These are phyloP conservation scores for Dacryopinax spathularia DNA, from an alignment of 768 basidiomycete species.

Conservation along the genomic window DNA sequence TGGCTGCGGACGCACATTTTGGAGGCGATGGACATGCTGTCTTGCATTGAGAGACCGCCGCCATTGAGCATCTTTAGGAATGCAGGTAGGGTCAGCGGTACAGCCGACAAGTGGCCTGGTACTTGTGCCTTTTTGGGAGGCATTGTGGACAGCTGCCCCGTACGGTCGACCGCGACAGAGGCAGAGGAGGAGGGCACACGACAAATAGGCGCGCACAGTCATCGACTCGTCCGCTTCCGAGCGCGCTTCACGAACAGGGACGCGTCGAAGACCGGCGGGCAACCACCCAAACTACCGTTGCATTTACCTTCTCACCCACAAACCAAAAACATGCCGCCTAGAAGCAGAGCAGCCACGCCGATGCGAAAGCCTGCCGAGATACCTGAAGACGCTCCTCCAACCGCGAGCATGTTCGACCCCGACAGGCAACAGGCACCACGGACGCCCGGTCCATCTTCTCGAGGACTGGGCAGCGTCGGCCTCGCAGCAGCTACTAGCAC, in stretches of 20 bases:
- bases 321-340: neutral
- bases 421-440: neutral
- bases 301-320: neutral
- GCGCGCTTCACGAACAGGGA: neutral
- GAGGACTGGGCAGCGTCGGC: neutral
- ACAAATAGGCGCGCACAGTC: neutral
- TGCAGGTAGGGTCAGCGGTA: constrained; percentile 45
- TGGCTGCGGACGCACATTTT: constrained; percentile 41
- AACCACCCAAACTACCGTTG: neutral
- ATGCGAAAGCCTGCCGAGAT: neutral
- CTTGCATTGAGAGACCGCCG: constrained; percentile 41
- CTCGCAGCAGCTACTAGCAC: neutral
- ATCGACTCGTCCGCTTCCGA: neutral
- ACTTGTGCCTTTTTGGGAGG: neutral
- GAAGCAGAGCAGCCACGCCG: neutral
- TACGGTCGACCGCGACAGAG: neutral
- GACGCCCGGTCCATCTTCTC: neutral
- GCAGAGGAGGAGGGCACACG: neutral
- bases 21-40: constrained; percentile 55
- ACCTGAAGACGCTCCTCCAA: neutral
- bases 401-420: constrained; percentile 2
- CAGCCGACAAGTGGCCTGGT: constrained; percentile 11
- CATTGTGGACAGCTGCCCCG: neutral
- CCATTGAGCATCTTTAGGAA: constrained; percentile 54
- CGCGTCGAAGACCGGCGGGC: neutral